These are phyloP conservation scores for Thermochaetoides dissita DNA, from an alignment of 2,329 filamentous ascomycete species.

Conservation along the genomic window DNA sequence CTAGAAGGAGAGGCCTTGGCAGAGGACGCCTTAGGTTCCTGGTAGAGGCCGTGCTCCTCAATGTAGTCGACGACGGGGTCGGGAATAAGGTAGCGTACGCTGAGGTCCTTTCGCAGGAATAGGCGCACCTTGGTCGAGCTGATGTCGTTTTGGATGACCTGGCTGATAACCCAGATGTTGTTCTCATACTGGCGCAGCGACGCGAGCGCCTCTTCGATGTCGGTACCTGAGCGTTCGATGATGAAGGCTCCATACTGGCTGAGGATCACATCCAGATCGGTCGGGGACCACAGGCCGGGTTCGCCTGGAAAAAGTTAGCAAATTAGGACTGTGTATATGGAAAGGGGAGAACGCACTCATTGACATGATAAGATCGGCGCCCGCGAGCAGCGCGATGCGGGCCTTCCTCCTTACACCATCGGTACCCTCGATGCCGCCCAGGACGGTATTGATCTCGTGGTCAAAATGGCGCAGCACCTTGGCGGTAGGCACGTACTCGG, in stretches of 20 bases:
- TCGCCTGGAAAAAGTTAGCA: slow-evolving; percentile 23
- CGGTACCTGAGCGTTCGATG: slow-evolving; percentile 76
- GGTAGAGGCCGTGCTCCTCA: slow-evolving; percentile 50
- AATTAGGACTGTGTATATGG: too few species aligned
- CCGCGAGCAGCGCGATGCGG: slow-evolving; percentile 68
- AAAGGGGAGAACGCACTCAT: slow-evolving; percentile 10
- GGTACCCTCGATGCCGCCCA: slow-evolving; percentile 56
- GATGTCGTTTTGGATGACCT: slow-evolving; percentile 77
- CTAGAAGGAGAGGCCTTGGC: too few species aligned
- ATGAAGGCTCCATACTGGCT: slow-evolving; percentile 73
- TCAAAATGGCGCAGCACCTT: slow-evolving; percentile 84
- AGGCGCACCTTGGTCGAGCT: slow-evolving; percentile 71
- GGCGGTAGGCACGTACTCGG: slow-evolving; percentile 76
- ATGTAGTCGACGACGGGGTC: slow-evolving; percentile 55
- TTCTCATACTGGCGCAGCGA: slow-evolving; percentile 68
- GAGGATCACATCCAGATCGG: slow-evolving; percentile 79
- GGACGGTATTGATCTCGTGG: slow-evolving; percentile 69
- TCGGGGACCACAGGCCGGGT: slow-evolving; percentile 66
- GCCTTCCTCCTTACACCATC: slow-evolving; percentile 54
- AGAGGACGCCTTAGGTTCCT: slow-evolving; percentile 23
- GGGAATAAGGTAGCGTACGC: slow-evolving; percentile 50
- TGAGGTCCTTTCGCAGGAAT: slow-evolving; percentile 67
- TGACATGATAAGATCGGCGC: slow-evolving; percentile 50
- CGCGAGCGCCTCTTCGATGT: slow-evolving; percentile 77
- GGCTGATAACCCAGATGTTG: slow-evolving; percentile 77